Conservation (phyloP, 106 monocot genomes). For the Alisma plantagoaquatica region DNA sequence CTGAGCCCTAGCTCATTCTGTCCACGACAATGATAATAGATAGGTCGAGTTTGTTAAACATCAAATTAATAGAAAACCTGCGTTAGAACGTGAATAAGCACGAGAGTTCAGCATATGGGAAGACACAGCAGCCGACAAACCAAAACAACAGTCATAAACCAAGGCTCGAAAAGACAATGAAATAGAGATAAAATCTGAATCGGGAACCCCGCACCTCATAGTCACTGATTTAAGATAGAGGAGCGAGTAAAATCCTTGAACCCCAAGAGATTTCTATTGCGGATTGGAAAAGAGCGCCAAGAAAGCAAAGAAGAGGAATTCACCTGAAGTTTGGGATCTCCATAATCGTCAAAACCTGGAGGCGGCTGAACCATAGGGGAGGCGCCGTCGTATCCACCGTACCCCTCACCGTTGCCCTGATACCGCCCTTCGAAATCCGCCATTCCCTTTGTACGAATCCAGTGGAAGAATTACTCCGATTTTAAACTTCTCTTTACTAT, state of each 20-base stretch:
- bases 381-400: background rate
- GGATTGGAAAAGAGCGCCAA: background rate
- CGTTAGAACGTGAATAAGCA: no score
- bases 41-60: no score
- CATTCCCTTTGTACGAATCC: background rate
- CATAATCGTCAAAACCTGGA: background rate
- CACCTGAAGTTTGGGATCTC: background rate
- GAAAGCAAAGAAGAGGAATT: background rate
- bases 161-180: background rate
- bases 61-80: no score
- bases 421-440: background rate
- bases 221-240: background rate
- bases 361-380: background rate
- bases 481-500: no score
- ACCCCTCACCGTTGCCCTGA: background rate
- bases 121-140: no score
- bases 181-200: background rate
- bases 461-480: no score
- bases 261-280: background rate
- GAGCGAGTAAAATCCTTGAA: background rate
- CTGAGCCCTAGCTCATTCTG: background rate
- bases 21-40: background rate
- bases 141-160: background rate
- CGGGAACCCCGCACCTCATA: background rate
- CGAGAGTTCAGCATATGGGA: no score